A percentile compares a stretch with the other conserved stretches of the same genome.
Evolutionary conservation across 352 stramenopile species (phyloP).

Genomic region (Phytophthora cryptogea): DNA sequence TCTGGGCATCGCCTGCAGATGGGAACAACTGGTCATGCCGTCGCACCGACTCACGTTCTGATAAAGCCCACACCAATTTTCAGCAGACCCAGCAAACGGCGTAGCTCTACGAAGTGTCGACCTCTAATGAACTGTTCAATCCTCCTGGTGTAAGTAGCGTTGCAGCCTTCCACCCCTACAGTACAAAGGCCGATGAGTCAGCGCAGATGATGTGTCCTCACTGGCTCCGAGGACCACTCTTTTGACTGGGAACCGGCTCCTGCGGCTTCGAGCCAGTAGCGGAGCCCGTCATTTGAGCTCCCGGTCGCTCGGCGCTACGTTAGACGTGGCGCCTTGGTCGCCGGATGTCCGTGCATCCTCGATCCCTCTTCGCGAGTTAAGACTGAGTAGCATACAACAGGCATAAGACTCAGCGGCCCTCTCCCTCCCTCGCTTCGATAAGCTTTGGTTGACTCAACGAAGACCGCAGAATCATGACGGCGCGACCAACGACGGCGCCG

Average conservation of each 20-base stretch:
- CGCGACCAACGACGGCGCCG: slow-evolving; percentile 15
- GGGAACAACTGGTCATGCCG: slow-evolving; percentile 43
- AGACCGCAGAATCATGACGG: slow-evolving; percentile 7
- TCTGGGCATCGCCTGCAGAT: slow-evolving; percentile 44
- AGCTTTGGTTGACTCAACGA: slow-evolving; percentile 1
- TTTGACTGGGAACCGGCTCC: slow-evolving; percentile 6
- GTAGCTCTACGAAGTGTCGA: slow-evolving; percentile 9
- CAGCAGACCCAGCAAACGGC: too few species aligned
- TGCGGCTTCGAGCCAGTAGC: not conserved
- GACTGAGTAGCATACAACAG: slow-evolving; percentile 24
- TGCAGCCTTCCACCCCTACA: too few species aligned
- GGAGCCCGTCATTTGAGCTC: too few species aligned
- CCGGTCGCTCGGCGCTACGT: not conserved
- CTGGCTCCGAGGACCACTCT: too few species aligned
- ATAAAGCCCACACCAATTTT: slow-evolving; percentile 1
- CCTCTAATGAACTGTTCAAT: slow-evolving; percentile 11
- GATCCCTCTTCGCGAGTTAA: too few species aligned
- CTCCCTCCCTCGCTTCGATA: slow-evolving; percentile 2
- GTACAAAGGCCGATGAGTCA: not conserved
- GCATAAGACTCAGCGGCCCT: too few species aligned
- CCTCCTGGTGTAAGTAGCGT: not conserved
- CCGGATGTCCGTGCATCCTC: too few species aligned
- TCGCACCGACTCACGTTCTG: slow-evolving; percentile 38
- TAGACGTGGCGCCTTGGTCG: not conserved
- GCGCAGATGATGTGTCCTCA: slow-evolving; percentile 3